A percentile compares a stretch with the other conserved stretches of the same genome.
Evolutionary conservation across 2,329 filamentous ascomycete species (phyloP).

Genomic region (Dactylonectria macrodidyma): DNA sequence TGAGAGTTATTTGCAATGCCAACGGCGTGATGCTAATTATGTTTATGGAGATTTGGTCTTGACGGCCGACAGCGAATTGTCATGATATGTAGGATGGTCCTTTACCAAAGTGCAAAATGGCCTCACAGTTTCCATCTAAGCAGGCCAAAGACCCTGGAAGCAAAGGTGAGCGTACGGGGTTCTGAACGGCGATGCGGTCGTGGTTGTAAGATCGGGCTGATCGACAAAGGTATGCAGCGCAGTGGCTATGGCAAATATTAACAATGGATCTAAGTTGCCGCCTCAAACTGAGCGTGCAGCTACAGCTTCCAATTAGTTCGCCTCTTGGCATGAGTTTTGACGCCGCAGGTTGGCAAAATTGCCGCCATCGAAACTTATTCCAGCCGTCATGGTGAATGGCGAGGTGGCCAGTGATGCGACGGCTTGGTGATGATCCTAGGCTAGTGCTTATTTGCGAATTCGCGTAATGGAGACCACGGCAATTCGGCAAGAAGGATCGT

Average conservation of each 20-base stretch:
- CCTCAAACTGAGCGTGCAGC: constrained; percentile 24
- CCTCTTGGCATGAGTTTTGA: background rate
- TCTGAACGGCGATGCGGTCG: background rate
- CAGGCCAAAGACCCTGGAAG: constrained; percentile 2
- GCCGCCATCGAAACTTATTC: background rate
- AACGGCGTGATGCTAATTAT: constrained; percentile 14
- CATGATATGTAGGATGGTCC: constrained; percentile 7
- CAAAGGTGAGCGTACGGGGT: background rate
- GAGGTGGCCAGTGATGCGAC: background rate
- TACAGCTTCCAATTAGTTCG: constrained; percentile 23
- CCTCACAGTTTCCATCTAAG: constrained; percentile 8
- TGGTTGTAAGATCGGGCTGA: constrained; percentile 7
- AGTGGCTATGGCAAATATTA: background rate
- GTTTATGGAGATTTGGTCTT: background rate
- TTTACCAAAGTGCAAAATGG: constrained; percentile 13
- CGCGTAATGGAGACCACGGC: background rate
- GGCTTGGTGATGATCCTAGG: background rate
- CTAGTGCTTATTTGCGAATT: background rate
- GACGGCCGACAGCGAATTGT: background rate
- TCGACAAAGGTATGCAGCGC: constrained; percentile 5
- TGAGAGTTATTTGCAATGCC: constrained; percentile 1
- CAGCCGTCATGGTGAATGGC: background rate
- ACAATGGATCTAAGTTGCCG: constrained; percentile 6
- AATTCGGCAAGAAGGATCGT: background rate
- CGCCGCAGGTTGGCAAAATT: background rate